Conservation (phyloP, 2,329 filamentous ascomycete species). For the Tricladium varicosporioides region DNA sequence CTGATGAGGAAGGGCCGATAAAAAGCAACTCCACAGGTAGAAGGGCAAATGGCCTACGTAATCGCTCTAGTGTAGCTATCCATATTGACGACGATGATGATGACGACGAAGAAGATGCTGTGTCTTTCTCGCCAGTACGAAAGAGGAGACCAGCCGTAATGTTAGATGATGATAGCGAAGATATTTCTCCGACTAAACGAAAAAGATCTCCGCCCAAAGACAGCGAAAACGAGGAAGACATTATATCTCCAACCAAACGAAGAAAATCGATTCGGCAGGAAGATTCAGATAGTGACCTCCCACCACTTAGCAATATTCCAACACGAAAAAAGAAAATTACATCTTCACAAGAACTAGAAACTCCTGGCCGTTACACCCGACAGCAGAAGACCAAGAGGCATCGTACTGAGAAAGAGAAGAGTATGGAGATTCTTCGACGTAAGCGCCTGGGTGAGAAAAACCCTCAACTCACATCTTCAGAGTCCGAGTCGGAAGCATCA, state of each 20-base stretch:
- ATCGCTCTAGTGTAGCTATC: neutral
- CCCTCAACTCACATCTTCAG: conserved; percentile 37
- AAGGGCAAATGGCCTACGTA: neutral
- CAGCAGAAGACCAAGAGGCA: conserved; percentile 25
- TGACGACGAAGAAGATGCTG: conserved; percentile 17
- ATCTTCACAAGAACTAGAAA: neutral
- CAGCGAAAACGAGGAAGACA: conserved; percentile 7
- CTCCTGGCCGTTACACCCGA: conserved; percentile 17
- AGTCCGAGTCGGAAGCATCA: conserved; percentile 26
- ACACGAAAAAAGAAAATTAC: neutral
- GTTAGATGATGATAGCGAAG: conserved; percentile 9
- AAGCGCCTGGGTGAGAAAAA: conserved; percentile 41
- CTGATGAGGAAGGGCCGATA: neutral
- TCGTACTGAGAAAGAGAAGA: conserved; percentile 41
- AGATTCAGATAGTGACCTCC: conserved; percentile 10
- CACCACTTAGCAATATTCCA: neutral
- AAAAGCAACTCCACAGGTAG: neutral
- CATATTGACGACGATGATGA: conserved; percentile 10
- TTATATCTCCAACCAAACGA: neutral
- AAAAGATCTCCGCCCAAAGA: neutral
- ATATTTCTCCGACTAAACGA: conserved; percentile 18
- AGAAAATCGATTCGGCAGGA: neutral
- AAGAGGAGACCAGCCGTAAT: neutral
- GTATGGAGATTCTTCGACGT: conserved; percentile 39
- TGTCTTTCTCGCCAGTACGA: conserved; percentile 9